Conservation (phyloP, 2,329 filamentous ascomycete genomes). For the Elsinoe batatas region DNA sequence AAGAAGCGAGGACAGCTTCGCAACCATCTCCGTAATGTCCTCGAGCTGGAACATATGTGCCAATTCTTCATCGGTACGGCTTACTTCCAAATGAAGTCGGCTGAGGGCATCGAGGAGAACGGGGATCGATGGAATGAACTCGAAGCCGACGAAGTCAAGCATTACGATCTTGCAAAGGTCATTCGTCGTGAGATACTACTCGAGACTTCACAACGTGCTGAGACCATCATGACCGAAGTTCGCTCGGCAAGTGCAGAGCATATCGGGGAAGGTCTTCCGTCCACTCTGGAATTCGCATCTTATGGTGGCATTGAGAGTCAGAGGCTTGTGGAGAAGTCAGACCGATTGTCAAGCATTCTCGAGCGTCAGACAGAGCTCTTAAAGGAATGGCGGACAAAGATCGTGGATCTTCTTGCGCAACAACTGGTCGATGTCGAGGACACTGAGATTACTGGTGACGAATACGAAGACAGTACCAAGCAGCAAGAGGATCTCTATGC, state of each 20-base stretch:
- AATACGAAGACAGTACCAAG: conserved; percentile 79
- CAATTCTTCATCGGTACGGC: conserved; percentile 78
- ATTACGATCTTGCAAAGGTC: conserved; percentile 68
- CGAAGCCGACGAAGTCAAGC: conserved; percentile 59
- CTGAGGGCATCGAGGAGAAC: conserved; percentile 52
- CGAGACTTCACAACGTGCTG: conserved; percentile 48
- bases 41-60: conserved; percentile 74
- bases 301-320: conserved; percentile 64
- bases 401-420: conserved; percentile 60
- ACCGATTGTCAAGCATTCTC: conserved; percentile 54
- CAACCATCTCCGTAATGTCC: conserved; percentile 57
- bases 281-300: conserved; percentile 41
- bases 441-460: conserved; percentile 70
- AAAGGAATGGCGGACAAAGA: conserved; percentile 63
- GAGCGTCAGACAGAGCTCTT: conserved; percentile 64
- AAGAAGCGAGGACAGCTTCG: conserved; percentile 30
- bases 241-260: conserved; percentile 34
- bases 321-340: conserved; percentile 55
- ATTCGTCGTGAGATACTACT: conserved; percentile 69
- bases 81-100: conserved; percentile 69
- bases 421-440: conserved; percentile 77
- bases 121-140: conserved; percentile 57
- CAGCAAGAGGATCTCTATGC: conserved; percentile 82
- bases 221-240: conserved; percentile 55
- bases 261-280: conserved; percentile 21